Evolutionary conservation across 2,329 filamentous ascomycete species (phyloP), one percentile per base, ranked within the genome.

Genomic region (Pseudofabraea citricarpa): DNA sequence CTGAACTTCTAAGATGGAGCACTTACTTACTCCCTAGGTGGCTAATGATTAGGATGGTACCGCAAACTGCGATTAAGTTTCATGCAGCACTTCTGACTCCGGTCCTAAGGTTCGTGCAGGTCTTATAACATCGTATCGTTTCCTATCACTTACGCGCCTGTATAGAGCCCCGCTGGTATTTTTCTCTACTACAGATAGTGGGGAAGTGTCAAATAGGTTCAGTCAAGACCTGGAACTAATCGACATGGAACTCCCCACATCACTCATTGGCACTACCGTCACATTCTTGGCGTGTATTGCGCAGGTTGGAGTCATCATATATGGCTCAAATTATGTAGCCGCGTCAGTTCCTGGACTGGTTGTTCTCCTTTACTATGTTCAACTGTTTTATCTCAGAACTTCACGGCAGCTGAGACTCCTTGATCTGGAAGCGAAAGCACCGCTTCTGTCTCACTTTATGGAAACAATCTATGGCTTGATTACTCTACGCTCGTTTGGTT

Each of bases 321-420:
- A 50, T 61, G 24, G 60, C 65, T 18, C 50, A 10, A 36, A 6
- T 13, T 54, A 51, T 32, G 44, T 51, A 43, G 52, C 46, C 19
- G 20, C 45, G 10, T 39, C 40, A 0, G 27, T 43, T 18, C 73
- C 50, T 50, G 16, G 43, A 18, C 22, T 54, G 12, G 31, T 52
- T 22, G 15, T 46, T 13, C 21, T 43, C 2, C 36, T 53, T 9
- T 50, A 56, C 39, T 33, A 48, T 15, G 23, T 53, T 20, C 70
- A 73, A 47, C 68, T 66, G 32, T 61, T 68, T 42, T 75, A 61
- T 66, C 9, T 75, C 6, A 62, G 70, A 10, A 75, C 72, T 5
- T 73, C 70, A 2, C 66, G 72, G 2, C 72, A 75, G 50, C 54
- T 75, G n/a, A 67, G 72, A 45, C 62, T 70, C 29, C 57, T 75